These are phyloP conservation scores for Pestalotiopsis sp. DNA, from an alignment of 2,329 filamentous ascomycete species.

Conservation along the genomic window DNA sequence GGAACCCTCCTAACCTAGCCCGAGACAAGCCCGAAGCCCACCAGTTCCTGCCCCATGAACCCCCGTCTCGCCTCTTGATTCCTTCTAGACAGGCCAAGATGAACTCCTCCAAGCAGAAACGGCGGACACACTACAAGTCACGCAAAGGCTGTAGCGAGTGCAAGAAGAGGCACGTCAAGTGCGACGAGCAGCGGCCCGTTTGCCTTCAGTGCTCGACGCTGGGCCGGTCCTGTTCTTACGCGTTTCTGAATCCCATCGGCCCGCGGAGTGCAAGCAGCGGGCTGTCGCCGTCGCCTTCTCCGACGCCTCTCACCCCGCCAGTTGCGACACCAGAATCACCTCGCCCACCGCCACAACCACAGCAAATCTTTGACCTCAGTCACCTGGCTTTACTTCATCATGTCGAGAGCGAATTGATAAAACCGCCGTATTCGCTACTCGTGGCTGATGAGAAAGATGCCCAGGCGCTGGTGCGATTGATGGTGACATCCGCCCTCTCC, in stretches of 20 bases:
- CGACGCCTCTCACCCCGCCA: background rate
- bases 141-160: constrained; percentile 24
- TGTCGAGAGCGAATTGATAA: constrained; percentile 28
- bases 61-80: background rate
- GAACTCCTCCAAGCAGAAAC: background rate
- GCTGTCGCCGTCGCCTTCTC: background rate
- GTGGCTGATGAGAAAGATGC: constrained; percentile 11
- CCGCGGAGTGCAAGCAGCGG: constrained; percentile 1
- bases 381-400: constrained; percentile 43
- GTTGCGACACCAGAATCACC: background rate
- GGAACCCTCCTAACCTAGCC: background rate
- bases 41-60: background rate
- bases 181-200: constrained; percentile 42
- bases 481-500: constrained; percentile 29
- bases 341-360: background rate
- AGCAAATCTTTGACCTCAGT: constrained; percentile 35
- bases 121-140: constrained; percentile 18
- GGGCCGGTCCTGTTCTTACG: constrained; percentile 37
- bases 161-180: constrained; percentile 29
- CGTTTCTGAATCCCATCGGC: constrained; percentile 12
- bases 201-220: constrained; percentile 43
- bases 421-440: constrained; percentile 1
- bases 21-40: background rate
- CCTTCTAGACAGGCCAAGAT: background rate
- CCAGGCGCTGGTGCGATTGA: constrained; percentile 17